Evolutionary conservation across 2,329 filamentous ascomycete species (phyloP), one percentile per base, ranked within the genome.

Genomic region (Pyricularia sp.): DNA sequence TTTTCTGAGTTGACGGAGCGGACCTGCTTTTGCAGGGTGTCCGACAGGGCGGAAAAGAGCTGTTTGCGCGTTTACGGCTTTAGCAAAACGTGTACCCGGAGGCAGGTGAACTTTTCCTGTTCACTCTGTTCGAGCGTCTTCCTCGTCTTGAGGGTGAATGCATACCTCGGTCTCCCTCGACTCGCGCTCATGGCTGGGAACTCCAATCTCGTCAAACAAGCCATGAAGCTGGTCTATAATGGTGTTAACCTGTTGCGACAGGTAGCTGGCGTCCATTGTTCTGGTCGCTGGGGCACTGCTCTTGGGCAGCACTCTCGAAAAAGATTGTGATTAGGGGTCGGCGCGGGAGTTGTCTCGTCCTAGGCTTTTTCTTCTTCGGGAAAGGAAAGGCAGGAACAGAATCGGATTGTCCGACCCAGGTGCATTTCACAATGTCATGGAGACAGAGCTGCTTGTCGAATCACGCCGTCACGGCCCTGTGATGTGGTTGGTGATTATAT

Each of bases 151-250:
- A n/a, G 36, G 36, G 17, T 20, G 59, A 68, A 61, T 61, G 55
- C 85, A 76, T 82, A 96, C 94, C 88, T 97, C 93, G 77, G 92
- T 87, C 78, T 98, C 94, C 75, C 95, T 87, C 66, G 88, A 85
- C 77, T 98, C 93, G 76, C 95, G 91, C 79, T 98, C 95, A 88
- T 97, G 93, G 76, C 83, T 88, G 31, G 94, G 88, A n/a, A 99
- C 92, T 70, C 95, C 95, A 76, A 99, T 99, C 78, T 99, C 94
- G 79, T 99, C 95, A 76, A 97, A 99, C 69, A 98, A 87, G 72
- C 91, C 92, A 80, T 98, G 94, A 71, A 99, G 86, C 81, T 97
- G 93, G 79, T 88, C 88, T 78, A 98, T 93, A 77, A 97, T 97
- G 75, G 88, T 93, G 73, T 93, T 95, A 81, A 99, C 92, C 87